Percentiles rank a stretch among this genome's conserved stretches.
These are phyloP conservation scores for Phaeosphaeriaceae sp. DNA, from an alignment of 2,329 filamentous ascomycete species.

Conservation along the genomic window DNA sequence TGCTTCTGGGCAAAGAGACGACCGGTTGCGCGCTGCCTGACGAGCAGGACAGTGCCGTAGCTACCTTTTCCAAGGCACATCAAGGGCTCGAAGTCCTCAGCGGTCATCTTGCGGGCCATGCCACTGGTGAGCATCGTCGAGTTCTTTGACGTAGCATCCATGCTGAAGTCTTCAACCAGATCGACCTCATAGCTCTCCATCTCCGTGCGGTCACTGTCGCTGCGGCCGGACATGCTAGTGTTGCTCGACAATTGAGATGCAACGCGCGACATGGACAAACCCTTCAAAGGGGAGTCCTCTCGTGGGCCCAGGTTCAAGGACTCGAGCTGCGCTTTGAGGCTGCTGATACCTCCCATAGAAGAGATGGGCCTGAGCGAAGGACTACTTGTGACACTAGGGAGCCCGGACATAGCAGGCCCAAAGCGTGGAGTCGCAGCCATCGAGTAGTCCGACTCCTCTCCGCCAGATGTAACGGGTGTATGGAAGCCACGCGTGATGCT, in stretches of 20 bases:
- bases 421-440: slow-evolving; percentile 51
- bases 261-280: slow-evolving; percentile 37
- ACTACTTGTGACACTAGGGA: slow-evolving; percentile 60
- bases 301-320: slow-evolving; percentile 72
- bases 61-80: slow-evolving; percentile 95
- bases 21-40: slow-evolving; percentile 87
- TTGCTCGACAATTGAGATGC: slow-evolving; percentile 59
- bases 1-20: slow-evolving; percentile 97
- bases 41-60: slow-evolving; percentile 92
- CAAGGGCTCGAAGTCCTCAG: slow-evolving; percentile 87
- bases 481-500: slow-evolving; percentile 57
- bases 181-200: slow-evolving; percentile 84
- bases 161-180: slow-evolving; percentile 84
- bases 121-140: slow-evolving; percentile 51
- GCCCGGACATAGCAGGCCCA: slow-evolving; percentile 51
- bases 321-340: slow-evolving; percentile 81
- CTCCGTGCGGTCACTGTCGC: slow-evolving; percentile 74
- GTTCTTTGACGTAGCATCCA: slow-evolving; percentile 54
- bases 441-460: slow-evolving; percentile 62
- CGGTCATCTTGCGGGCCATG: slow-evolving; percentile 82
- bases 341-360: slow-evolving; percentile 75
- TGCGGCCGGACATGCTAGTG: slow-evolving; percentile 64
- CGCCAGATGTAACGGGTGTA: slow-evolving; percentile 59
- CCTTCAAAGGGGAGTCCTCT: slow-evolving; percentile 60
- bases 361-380: slow-evolving; percentile 59